A percentile compares a stretch with the other conserved stretches of the same genome.
Conservation (phyloP, 371 early-diverging fungal species). For the Mortierella sp. region DNA sequence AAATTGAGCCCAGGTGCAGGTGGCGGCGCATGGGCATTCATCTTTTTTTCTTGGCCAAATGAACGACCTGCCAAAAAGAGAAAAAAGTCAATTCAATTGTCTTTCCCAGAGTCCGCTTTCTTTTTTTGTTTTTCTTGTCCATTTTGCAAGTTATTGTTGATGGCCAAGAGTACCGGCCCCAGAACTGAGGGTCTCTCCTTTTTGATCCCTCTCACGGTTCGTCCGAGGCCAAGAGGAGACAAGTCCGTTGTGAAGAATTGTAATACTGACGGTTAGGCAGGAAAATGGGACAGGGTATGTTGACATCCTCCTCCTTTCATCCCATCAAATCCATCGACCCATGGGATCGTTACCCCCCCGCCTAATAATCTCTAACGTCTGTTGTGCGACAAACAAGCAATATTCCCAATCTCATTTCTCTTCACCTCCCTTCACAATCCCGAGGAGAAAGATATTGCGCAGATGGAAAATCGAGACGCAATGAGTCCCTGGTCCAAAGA, state of each 20-base stretch:
- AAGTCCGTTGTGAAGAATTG: too few species aligned
- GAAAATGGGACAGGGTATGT: too few species aligned
- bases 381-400: not conserved
- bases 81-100: not conserved
- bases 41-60: not conserved
- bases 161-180: too few species aligned
- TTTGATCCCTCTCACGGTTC: too few species aligned
- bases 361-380: not conserved
- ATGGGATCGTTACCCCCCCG: too few species aligned
- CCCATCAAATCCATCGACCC: too few species aligned
- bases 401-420: not conserved
- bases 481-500: too few species aligned
- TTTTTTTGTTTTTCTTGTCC: too few species aligned
- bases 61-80: not conserved
- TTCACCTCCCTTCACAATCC: not conserved
- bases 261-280: too few species aligned
- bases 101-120: not conserved
- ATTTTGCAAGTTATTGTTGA: too few species aligned
- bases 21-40: slow-evolving; percentile 2
- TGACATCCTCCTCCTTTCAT: not conserved
- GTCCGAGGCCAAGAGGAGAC: too few species aligned
- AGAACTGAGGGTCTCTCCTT: too few species aligned
- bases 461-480: not conserved
- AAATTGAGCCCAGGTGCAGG: not conserved
- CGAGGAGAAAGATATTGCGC: not conserved